phyloP scores from a whole-genome alignment of 352 stramenopile genomes.

The Globisporangium abappressorium region DNA sequence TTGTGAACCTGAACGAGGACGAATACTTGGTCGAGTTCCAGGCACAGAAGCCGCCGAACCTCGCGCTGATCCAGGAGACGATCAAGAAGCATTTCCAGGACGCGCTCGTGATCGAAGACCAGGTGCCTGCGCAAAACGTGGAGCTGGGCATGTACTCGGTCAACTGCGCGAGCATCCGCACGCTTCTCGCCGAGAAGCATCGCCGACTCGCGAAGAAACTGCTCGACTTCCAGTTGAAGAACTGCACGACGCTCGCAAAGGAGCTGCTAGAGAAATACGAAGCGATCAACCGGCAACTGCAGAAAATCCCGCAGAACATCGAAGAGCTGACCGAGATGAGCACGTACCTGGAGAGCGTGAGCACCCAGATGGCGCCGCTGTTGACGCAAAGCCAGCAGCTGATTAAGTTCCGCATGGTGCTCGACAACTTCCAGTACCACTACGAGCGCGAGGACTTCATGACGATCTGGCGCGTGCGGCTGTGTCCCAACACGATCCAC shows the following conservation, averaged over 20 bases:
- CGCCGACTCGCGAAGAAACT: slow-evolving; percentile 69
- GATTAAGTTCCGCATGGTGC: slow-evolving; percentile 72
- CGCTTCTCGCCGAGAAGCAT: slow-evolving; percentile 76
- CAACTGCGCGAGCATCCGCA: slow-evolving; percentile 66
- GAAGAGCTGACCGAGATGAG: slow-evolving; percentile 90
- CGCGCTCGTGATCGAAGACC: slow-evolving; percentile 49
- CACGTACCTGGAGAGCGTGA: slow-evolving; percentile 76
- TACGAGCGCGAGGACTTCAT: slow-evolving; percentile 89
- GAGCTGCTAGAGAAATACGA: slow-evolving; percentile 83
- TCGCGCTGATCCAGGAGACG: slow-evolving; percentile 59
- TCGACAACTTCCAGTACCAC: slow-evolving; percentile 82
- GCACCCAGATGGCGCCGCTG: slow-evolving; percentile 55
- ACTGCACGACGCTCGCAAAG: slow-evolving; percentile 66
- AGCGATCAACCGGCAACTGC: slow-evolving; percentile 78
- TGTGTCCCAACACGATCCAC: slow-evolving; percentile 86
- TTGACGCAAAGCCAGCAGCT: slow-evolving; percentile 72
- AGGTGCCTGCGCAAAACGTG: slow-evolving; percentile 55
- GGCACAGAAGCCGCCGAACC: slow-evolving; percentile 68
- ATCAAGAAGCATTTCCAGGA: slow-evolving; percentile 81
- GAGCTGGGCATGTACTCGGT: slow-evolving; percentile 84
- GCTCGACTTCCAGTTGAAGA: slow-evolving; percentile 72
- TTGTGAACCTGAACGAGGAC: slow-evolving; percentile 91
- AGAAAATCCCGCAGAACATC: slow-evolving; percentile 89
- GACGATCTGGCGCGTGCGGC: slow-evolving; percentile 85
- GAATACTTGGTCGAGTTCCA: slow-evolving; percentile 77